Base-by-base conservation (phyloP, 2,329 filamentous ascomycete species). In the Celoporthe dispersa region DNA sequence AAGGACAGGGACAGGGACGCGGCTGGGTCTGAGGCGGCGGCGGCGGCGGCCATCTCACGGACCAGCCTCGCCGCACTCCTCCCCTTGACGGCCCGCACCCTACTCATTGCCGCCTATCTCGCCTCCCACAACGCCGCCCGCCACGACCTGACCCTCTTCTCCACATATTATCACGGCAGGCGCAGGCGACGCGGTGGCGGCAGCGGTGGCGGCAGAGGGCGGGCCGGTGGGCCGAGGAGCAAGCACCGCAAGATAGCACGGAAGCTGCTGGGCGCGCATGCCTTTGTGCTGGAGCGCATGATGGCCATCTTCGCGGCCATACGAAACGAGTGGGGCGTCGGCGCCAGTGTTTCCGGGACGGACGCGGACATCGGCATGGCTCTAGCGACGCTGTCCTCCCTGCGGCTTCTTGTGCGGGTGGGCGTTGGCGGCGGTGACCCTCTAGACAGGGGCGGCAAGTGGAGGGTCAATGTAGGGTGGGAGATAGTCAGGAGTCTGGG, bases 381-480 rank as follows among this genome's bases (percentile, higher is more conserved):
- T 55, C 85, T 96, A 64, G 90, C 92, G 3, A 95, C 92, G 28
- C 81, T 96, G 69, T 87, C 89, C 1, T 93, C 91, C 74, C 80
- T 96, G 77, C 80, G 91, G 57, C 77, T 96, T 74, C 79, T 96
- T 44, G 84, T 92, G 44, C 86, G 89, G 57, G 90, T 92, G 2
- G 90, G 89, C 22, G 57, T 8, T 7, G 85, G 85, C 22, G 80
- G 83, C 35, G 82, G 84, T 12, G 92, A 94, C 79, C 81, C 86
- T 35, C 83, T 94, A 75, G 92, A 95, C 77, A 83, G 88, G 0
- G 88, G 88, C 0, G 89, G 88, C 6, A 90, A 91, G 79, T 96
- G 92, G 91, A 88, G 91, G 76, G 90, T 94, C 12, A 93, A 92
- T 74, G 89, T 93, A 69, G 89, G 90, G 1, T 94, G 92, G 92